Evolutionary conservation across 2,329 filamentous ascomycete genomes (phyloP), one percentile per base, ranked within the genome.

Genomic region (Xylaria sp.): DNA sequence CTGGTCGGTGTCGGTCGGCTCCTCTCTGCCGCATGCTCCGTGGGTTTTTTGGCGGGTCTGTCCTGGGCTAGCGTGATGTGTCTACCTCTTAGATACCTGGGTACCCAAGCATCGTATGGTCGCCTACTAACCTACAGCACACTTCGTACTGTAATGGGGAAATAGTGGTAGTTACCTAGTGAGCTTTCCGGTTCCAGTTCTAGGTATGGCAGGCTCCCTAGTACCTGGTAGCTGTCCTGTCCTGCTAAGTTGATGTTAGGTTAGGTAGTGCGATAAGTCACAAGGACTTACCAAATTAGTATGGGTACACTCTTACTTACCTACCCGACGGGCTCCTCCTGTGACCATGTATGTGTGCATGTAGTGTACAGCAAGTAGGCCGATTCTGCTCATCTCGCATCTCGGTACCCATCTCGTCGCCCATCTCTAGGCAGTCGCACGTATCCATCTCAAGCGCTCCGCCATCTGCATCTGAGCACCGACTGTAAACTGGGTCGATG

Each of bases 1-100:
- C 40, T 61, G 43, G 43, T 46, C 45, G 51, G 54, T 64, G 54
- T 61, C 49, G 59, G 62, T 58, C 59, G 62, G 62, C 33, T 31
- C 54, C 59, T 64, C 54, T 54, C 50, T 50, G 57, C 58, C 47
- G 43, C 47, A 37, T 57, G 52, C 52, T 57, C 61, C 61, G 57
- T 46, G 33, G 21, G 33, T 35, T 45, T 33, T 31, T 46, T 21
- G 25, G 50, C 42, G 56, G 61, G 60, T 21, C 31, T 19, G 12
- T 54, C 46, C 14, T 19, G 37, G 33, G 25, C 31, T 51, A 51
- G 45, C 21, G 43, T 31, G 28, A 9, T 31, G 28, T 31, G 9
- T 31, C 5, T 31, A 31, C 28, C 28, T 31, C 9, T n/a, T n/a
- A n/a, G n/a, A n/a, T n/a, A n/a, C n/a, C n/a, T n/a, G n/a, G n/a